phyloP scores from a whole-genome alignment of 768 basidiomycete species.

The Asterophora lycoperdoides region DNA sequence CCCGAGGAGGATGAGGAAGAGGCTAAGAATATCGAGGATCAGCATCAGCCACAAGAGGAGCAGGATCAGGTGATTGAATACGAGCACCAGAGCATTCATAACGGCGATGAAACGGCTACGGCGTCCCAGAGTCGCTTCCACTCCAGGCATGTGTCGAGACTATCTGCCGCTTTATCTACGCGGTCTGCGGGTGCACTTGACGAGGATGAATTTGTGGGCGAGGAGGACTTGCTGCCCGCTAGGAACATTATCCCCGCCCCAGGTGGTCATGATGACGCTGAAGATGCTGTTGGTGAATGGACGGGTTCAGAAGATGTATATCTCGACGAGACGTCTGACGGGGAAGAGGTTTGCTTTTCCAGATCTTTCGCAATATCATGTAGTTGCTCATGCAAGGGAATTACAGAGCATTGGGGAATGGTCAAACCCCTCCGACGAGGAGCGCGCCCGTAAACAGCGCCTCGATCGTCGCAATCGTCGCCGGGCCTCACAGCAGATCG shows the following conservation, averaged over 20 bases:
- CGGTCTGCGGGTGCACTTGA: constrained; percentile 55
- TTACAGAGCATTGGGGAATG: constrained; percentile 79
- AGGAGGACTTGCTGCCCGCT: constrained; percentile 14
- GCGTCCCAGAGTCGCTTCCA: constrained; percentile 50
- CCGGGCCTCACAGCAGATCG: constrained; percentile 41
- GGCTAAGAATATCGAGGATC: constrained; percentile 29
- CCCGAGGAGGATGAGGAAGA: constrained; percentile 71
- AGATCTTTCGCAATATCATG: constrained; percentile 6
- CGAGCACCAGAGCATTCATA: constrained; percentile 22
- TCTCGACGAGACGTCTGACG: constrained; percentile 50
- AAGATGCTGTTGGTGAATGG: constrained; percentile 65
- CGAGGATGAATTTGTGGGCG: constrained; percentile 29
- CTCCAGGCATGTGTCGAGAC: constrained; percentile 63
- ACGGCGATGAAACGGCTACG: constrained; percentile 39
- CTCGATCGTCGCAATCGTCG: constrained; percentile 59
- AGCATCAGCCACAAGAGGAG: constrained; percentile 28
- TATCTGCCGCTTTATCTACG: constrained; percentile 67
- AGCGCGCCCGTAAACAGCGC: constrained; percentile 67
- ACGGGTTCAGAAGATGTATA: constrained; percentile 76
- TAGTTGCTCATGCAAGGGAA: constrained; percentile 10
- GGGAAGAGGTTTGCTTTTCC: constrained; percentile 53
- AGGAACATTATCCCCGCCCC: neutral
- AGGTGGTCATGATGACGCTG: constrained; percentile 22
- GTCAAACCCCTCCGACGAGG: constrained; percentile 90
- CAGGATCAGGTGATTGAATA: constrained; percentile 28